Evolutionary conservation across 2,329 filamentous ascomycete genomes (phyloP), one percentile per base, ranked within the genome.

Genomic region (Purpureocillium takamizusanense): DNA sequence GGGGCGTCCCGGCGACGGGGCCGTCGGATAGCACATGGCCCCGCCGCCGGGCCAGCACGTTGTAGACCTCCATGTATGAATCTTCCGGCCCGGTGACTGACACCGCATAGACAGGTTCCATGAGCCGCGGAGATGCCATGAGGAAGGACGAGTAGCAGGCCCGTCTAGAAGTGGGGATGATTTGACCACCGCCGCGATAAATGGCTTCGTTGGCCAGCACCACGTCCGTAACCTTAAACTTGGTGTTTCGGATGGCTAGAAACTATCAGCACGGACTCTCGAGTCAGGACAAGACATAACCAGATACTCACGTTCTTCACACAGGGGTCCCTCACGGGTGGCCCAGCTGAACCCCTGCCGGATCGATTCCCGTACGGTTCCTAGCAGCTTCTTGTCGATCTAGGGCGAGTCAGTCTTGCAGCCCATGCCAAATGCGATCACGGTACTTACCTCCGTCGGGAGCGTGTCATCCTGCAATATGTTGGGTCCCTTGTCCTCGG

Each of bases 281-380:
- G 23, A 7, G n/a, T n/a, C 38, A 33, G 27, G 36, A 33, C 28
- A 35, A 7, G 21, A 13, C 6, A 5, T 30, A n/a, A n/a, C 28
- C 25, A 31, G 29, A 31, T 43, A 79, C 83, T 76, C 69, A 87
- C 83, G 92, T 68, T 98, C 92, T 82, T 98, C 92, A 60, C 92
- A 97, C 18, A 98, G 71, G 14, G 92, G 92, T 1, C 92, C 92
- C 75, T 98, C 92, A 46, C 92, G 75, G 25, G 89, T 86, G 36
- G 87, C 92, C 92, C 92, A 98, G 59, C 83, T 88, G 63, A 98
- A 98, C 25, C 92, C 92, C 63, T 98, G 92, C 35, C 86, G 82
- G 51, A 98, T 87, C 7, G 86, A 90, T 57, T 98, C 92, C 50
- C 88, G 82, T 33, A 95, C 90, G 28, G 81, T 83, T 51, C 81